Percentiles rank a stretch among this genome's conserved stretches.
Conservation (phyloP, 768 basidiomycete species). For the Boletus sp. region DNA sequence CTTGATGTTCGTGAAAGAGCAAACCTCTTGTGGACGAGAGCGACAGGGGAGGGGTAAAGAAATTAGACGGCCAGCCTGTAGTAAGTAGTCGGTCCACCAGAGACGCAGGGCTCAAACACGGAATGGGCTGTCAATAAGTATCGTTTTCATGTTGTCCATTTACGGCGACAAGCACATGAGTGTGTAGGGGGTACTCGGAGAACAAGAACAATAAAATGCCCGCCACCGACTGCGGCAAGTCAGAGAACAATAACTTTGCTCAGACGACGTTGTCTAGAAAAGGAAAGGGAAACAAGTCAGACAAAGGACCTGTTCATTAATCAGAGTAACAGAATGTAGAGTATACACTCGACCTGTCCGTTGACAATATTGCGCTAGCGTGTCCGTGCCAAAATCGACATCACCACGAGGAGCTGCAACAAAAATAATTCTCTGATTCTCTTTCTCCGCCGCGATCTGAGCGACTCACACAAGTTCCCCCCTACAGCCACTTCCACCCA, state of each 20-base stretch:
- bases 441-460: slow-evolving; percentile 1
- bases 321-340: neutral
- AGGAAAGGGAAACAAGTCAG: slow-evolving; percentile 9
- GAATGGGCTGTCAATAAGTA: slow-evolving; percentile 10
- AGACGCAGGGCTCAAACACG: slow-evolving; percentile 12
- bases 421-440: neutral
- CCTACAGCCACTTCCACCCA: neutral
- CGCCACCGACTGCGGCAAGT: neutral
- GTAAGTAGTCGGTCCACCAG: slow-evolving; percentile 20
- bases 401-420: neutral
- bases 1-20: slow-evolving; percentile 15
- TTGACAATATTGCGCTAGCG: too few relatives aligned
- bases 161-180: neutral
- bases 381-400: neutral
- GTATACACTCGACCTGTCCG: neutral
- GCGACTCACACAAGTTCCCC: neutral
- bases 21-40: neutral
- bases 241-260: slow-evolving; percentile 13
- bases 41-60: neutral
- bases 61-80: slow-evolving; percentile 13
- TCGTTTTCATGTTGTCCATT: slow-evolving; percentile 4
- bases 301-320: too few relatives aligned
- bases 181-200: neutral
- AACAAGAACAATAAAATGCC: slow-evolving; percentile 29
- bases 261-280: slow-evolving; percentile 23